Evolutionary conservation across 257 asterid species (phyloP), one percentile per base, ranked within the genome.

Genomic region (Solanum neorickii): DNA sequence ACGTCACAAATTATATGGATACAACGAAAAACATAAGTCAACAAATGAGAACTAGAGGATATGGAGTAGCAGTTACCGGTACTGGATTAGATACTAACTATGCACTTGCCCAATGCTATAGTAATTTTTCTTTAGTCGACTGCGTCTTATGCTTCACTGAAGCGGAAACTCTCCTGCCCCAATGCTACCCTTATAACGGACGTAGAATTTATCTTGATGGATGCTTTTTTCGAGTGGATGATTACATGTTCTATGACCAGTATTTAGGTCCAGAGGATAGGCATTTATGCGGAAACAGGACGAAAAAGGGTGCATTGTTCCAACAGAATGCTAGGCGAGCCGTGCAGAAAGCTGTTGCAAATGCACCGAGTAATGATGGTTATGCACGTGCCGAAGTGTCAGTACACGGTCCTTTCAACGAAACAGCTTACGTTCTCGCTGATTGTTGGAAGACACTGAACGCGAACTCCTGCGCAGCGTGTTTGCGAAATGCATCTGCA

Each of bases 361-460:
- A 56, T 56, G 65, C 65, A 56, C 65, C 25, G n/a, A 18, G 5
- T 56, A 20, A 56, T 56, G 1, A 20, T 56, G 65, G 65, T 7
- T 7, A 8, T 56, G 65, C n/a, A 0, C n/a, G 25, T 20, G 25
- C 65, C 2, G 0, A 56, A 56, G 65, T 20, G 25, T 56, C 62
- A 52, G 62, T 52, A 1, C 29, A 33, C 35, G 35, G 35, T 33
- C 5, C 65, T 56, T 56, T n/a, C 65, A 56, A 56, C 2, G 65
- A 56, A 12, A 56, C 12, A 18, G 65, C 65, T 56, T 56, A 56
- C 20, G 95, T 92, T 49, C 88, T 94, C 86, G 97, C 96, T 0
- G 56, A 93, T 86, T 95, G 98, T 82, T 95, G 98, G 98, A 92
- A 86, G 91, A 82, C 95, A 2, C 86, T 95, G 65, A 89, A 70